Percentiles rank a stretch among this genome's conserved stretches.
These are phyloP conservation scores for Fremontodendron californicum DNA, from an alignment of 345 rosid species.

Conservation along the genomic window DNA sequence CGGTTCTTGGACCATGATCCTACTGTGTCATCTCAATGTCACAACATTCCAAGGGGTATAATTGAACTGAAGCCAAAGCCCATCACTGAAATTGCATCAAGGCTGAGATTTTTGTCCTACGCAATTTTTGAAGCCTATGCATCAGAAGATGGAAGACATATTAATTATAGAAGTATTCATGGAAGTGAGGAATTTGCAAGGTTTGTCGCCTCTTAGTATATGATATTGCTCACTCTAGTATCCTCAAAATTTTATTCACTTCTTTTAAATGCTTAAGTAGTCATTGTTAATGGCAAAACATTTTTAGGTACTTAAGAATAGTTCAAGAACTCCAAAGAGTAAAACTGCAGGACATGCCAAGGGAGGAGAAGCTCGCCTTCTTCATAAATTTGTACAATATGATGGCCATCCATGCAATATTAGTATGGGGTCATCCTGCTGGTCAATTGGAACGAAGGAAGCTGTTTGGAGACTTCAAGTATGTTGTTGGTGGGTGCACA, in stretches of 20 bases:
- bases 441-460: slow-evolving; percentile 69
- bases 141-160: slow-evolving; percentile 74
- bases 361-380: slow-evolving; percentile 83
- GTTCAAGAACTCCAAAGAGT: slow-evolving; percentile 83
- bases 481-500: slow-evolving; percentile 67
- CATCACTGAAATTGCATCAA: slow-evolving; percentile 57
- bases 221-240: slow-evolving; percentile 3
- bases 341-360: slow-evolving; percentile 52
- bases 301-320: slow-evolving; percentile 62
- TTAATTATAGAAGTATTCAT: slow-evolving; percentile 83
- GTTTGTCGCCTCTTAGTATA: slow-evolving; percentile 30
- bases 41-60: slow-evolving; percentile 79
- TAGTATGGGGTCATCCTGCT: slow-evolving; percentile 64
- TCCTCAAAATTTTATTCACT: background rate
- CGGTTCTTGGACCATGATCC: slow-evolving; percentile 80
- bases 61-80: slow-evolving; percentile 71
- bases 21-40: slow-evolving; percentile 64
- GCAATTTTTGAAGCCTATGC: slow-evolving; percentile 75
- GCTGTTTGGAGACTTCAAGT: slow-evolving; percentile 72
- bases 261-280: background rate
- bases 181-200: slow-evolving; percentile 97
- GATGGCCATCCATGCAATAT: slow-evolving; percentile 85
- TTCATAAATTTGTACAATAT: slow-evolving; percentile 80
- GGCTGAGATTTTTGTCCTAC: slow-evolving; percentile 55
- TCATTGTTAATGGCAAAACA: slow-evolving; percentile 7